phyloP scores from a whole-genome alignment of 495 filamentous ascomycete species.

The Penicillium desertorum region DNA sequence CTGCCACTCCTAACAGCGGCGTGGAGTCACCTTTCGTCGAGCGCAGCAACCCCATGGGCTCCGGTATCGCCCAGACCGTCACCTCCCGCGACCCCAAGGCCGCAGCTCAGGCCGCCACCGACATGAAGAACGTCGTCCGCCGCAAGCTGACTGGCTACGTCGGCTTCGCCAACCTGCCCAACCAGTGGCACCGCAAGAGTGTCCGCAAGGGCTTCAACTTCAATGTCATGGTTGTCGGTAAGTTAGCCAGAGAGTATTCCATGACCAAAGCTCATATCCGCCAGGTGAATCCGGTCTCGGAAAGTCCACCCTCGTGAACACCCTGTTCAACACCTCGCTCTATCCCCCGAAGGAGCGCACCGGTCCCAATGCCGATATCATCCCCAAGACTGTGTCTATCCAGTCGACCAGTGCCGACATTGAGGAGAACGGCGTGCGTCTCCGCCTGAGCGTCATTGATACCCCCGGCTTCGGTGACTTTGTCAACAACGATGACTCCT shows the following conservation, averaged over 20 bases:
- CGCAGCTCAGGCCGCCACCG: constrained; percentile 69
- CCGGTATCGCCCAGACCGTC: constrained; percentile 62
- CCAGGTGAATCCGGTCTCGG: constrained; percentile 97
- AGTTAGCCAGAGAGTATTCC: constrained; percentile 32
- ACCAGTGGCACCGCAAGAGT: constrained; percentile 99
- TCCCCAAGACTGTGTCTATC: constrained; percentile 98
- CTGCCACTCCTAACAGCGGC: constrained; percentile 50
- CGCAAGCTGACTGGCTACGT: constrained; percentile 98
- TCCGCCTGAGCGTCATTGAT: constrained; percentile 95
- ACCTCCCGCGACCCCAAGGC: constrained; percentile 84
- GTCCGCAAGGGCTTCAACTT: constrained; percentile 99
- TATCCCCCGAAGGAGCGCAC: constrained; percentile 99
- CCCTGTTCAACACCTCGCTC: constrained; percentile 97
- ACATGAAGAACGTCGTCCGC: constrained; percentile 96
- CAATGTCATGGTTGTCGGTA: constrained; percentile 99
- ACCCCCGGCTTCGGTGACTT: constrained; percentile 98
- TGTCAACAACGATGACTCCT: constrained; percentile 99
- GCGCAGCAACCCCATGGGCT: constrained; percentile 62
- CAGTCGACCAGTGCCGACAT: constrained; percentile 99
- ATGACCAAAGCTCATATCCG: constrained; percentile 6
- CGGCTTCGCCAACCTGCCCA: constrained; percentile 97
- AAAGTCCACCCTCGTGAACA: constrained; percentile 99
- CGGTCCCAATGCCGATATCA: constrained; percentile 92
- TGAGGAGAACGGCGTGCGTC: constrained; percentile 97
- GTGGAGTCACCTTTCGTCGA: constrained; percentile 58